These are phyloP conservation scores for Ustilago xerochloae DNA, from an alignment of 1,284 basidiomycete genomes.

Conservation along the genomic window DNA sequence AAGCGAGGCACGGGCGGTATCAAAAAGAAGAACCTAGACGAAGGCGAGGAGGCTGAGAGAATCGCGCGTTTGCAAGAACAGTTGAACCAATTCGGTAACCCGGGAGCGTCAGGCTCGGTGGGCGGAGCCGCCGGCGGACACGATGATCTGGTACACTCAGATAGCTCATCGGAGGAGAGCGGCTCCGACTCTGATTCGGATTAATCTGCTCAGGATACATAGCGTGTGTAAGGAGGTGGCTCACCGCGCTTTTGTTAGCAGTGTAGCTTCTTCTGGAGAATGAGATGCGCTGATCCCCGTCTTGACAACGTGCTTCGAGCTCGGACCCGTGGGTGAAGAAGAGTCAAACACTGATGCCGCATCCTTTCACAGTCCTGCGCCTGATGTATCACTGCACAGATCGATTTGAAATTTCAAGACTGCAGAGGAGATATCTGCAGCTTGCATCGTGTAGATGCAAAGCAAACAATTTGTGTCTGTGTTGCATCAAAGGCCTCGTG, in stretches of 20 bases:
- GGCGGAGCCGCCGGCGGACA: conserved; percentile 51
- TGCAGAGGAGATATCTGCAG: neutral
- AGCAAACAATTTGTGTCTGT: too few relatives aligned
- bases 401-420: neutral
- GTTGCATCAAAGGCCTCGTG: too few relatives aligned
- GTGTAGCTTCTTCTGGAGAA: too few relatives aligned
- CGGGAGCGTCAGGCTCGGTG: conserved; percentile 25
- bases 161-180: conserved; percentile 59
- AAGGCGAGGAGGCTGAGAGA: conserved; percentile 65
- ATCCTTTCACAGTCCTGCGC: too few relatives aligned
- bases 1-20: conserved; percentile 66
- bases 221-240: too few relatives aligned
- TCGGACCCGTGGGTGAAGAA: too few relatives aligned
- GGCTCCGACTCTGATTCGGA: conserved; percentile 52
- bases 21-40: conserved; percentile 67
- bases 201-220: neutral
- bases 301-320: too few relatives aligned
- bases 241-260: too few relatives aligned
- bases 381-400: neutral
- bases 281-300: too few relatives aligned
- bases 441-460: neutral
- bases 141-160: conserved; percentile 65
- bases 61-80: conserved; percentile 65
- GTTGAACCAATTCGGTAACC: conserved; percentile 63
- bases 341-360: too few relatives aligned